Percentiles rank a stretch among this genome's conserved stretches.
Conservation (phyloP, 345 rosid species). For the Noccaea bulbosa region DNA sequence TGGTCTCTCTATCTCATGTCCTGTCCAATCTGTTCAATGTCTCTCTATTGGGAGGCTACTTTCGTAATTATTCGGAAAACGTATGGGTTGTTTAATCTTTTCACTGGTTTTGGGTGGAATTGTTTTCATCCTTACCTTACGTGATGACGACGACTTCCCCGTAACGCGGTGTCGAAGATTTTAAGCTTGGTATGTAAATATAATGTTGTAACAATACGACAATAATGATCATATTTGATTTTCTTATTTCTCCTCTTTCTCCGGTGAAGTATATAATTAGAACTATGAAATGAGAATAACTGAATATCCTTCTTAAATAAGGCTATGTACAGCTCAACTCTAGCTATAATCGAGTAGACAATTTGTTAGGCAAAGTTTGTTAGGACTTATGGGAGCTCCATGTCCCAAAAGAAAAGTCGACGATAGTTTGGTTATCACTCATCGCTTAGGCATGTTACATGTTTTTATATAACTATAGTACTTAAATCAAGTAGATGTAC, state of each 20-base stretch:
- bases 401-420: constrained; percentile 29
- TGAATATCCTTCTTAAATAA: neutral
- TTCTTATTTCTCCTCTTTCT: neutral
- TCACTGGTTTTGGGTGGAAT: neutral
- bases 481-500: constrained; percentile 6
- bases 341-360: constrained; percentile 24
- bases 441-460: constrained; percentile 43
- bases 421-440: constrained; percentile 32
- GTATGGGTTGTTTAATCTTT: constrained; percentile 19
- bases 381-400: neutral
- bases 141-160: constrained; percentile 36
- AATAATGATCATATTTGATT: neutral
- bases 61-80: constrained; percentile 9
- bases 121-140: constrained; percentile 17
- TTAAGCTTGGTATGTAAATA: neutral
- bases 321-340: neutral
- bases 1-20: constrained; percentile 40
- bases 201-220: too few relatives aligned
- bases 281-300: neutral
- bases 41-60: neutral
- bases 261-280: constrained; percentile 6
- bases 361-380: constrained; percentile 29
- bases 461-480: constrained; percentile 31
- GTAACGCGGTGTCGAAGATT: constrained; percentile 10
- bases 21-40: constrained; percentile 34